These are phyloP conservation scores for Cladophialophora carrionii DNA, from an alignment of 2,329 filamentous ascomycete genomes.

Conservation along the genomic window DNA sequence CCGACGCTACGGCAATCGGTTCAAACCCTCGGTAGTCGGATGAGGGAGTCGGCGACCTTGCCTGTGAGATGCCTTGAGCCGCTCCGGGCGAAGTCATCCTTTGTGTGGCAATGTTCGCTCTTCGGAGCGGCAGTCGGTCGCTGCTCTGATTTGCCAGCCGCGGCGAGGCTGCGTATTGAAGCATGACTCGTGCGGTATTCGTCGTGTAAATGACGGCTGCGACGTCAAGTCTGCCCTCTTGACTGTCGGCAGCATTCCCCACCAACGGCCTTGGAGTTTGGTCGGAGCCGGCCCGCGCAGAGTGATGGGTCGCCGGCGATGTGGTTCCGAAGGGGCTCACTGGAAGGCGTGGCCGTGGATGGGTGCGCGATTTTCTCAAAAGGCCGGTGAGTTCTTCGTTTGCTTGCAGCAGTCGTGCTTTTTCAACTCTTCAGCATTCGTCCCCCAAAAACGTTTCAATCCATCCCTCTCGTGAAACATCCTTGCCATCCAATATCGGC, in stretches of 20 bases:
- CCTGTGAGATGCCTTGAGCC: constrained; percentile 1
- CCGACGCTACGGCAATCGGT: constrained; percentile 19
- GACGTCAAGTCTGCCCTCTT: constrained; percentile 1
- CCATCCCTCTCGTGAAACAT: not conserved
- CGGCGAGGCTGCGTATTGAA: constrained; percentile 9
- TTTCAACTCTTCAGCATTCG: not conserved
- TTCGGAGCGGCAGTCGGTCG: constrained; percentile 21
- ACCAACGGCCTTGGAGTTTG: constrained; percentile 6
- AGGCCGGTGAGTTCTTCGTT: constrained; percentile 1
- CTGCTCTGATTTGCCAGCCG: constrained; percentile 11
- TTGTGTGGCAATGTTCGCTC: not conserved
- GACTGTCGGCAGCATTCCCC: constrained; percentile 3
- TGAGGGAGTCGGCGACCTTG: not conserved
- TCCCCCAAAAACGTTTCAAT: not conserved
- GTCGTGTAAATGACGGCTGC: constrained; percentile 13
- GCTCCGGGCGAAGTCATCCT: not conserved
- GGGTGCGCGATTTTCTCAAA: constrained; percentile 9
- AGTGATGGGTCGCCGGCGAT: not conserved
- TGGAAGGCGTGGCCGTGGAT: not conserved
- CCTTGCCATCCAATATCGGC: not conserved
- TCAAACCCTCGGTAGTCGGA: constrained; percentile 1
- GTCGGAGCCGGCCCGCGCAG: not conserved
- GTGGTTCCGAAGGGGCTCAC: constrained; percentile 1
- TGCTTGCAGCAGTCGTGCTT: not conserved
- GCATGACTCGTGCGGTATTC: constrained; percentile 8